Base-by-base conservation (phyloP, 2,329 filamentous ascomycete genomes). In the Xylariaceae sp. region DNA sequence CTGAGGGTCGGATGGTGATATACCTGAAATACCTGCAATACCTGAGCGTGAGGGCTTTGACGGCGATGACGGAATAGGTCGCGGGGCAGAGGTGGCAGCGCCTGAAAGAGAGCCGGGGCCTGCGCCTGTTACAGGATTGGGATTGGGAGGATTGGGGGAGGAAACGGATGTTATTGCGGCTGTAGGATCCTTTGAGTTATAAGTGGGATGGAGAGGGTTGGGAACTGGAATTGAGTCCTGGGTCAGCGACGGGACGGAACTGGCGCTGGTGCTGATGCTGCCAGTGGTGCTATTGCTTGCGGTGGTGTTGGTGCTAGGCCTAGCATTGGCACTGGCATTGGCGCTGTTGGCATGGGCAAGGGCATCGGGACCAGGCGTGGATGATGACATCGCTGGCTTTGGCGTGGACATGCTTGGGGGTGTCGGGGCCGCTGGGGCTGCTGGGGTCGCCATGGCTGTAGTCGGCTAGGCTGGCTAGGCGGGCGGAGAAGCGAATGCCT, bases 371-470 rank as follows among this genome's bases (percentile, higher is more conserved):
- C 32, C n/a, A 17, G 43, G 31, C 33, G 49, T 11, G 19, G 48
- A 45, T 52, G 53, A 55, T 55, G 56, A 53, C 56, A 55, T 55
- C 36, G 56, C 43, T 35, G 52, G 43, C 43, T 27, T n/a, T 31
- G 44, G 35, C 11, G 42, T 12, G 35, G 49, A 33, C 39, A 39
- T 48, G 6, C 14, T 38, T 42, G 39, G 39, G 39, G 19, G 12
- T 27, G 14, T 32, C 30, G 47, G 31, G 42, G 36, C 18, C 39
- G 33, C 27, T 14, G 17, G 45, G 33, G 15, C 33, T 15, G 15
- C 12, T 36, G 33, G 33, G 12, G 33, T 5, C 5, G 33, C 33
- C 15, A 14, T 15, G 33, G 12, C 15, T 14, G 33, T 36, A 12
- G 15, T 36, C 5, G 33, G 33, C 12, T 14, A 36, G 33, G 33